These are phyloP conservation scores for Lachancea mirantina DNA, from an alignment of 805 yeast species.

Conservation along the genomic window DNA sequence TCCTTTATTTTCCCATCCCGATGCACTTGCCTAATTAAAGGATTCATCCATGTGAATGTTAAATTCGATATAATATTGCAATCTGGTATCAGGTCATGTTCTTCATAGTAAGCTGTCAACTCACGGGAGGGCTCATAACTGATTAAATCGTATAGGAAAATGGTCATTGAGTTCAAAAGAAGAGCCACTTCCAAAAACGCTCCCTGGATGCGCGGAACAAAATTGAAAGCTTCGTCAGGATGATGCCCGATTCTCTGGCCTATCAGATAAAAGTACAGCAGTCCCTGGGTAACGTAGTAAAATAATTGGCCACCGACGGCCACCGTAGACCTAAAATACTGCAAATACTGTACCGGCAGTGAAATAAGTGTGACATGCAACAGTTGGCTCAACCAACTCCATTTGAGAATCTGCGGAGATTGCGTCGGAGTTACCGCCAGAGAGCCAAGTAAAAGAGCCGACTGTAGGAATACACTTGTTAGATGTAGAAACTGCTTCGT, in stretches of 20 bases:
- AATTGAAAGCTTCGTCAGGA: slow-evolving; percentile 15
- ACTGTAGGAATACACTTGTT: slow-evolving; percentile 18
- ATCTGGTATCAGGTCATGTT: slow-evolving; percentile 24
- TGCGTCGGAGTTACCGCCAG: slow-evolving; percentile 7
- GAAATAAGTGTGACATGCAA: slow-evolving; percentile 18
- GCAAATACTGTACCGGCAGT: slow-evolving; percentile 23
- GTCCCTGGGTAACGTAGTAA: slow-evolving; percentile 19
- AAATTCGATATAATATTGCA: slow-evolving; percentile 32
- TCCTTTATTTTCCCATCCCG: slow-evolving; percentile 34
- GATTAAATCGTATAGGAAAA: slow-evolving; percentile 37
- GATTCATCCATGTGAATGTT: slow-evolving; percentile 44
- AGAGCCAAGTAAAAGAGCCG: slow-evolving; percentile 11
- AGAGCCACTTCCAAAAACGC: slow-evolving; percentile 24
- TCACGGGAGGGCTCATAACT: slow-evolving; percentile 35
- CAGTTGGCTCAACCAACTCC: slow-evolving; percentile 15
- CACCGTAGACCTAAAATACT: slow-evolving; percentile 26
- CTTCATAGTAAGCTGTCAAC: slow-evolving; percentile 31
- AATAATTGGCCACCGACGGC: slow-evolving; percentile 26
- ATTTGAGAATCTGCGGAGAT: slow-evolving; percentile 10
- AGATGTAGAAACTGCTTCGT: slow-evolving; percentile 17
- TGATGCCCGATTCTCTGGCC: slow-evolving; percentile 20
- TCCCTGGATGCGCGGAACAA: slow-evolving; percentile 16
- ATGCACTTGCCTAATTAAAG: slow-evolving; percentile 36
- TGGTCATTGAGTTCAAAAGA: slow-evolving; percentile 26
- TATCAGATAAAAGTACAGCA: slow-evolving; percentile 17